Conservation (phyloP, 331 rosid genomes). For the Pyracantha coccinea region DNA sequence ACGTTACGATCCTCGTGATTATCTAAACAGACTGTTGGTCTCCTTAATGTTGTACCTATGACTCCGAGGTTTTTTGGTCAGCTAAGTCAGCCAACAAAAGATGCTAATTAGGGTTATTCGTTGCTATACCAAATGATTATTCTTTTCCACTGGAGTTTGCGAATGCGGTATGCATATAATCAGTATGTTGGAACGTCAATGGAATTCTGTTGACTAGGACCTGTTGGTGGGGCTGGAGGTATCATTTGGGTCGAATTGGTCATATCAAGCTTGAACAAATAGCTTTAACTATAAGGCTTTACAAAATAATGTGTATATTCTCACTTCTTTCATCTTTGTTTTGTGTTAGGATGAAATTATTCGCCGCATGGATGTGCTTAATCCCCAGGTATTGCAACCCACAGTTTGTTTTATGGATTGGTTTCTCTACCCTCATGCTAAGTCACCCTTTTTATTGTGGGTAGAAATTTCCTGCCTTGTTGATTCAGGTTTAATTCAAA, state of each 20-base stretch:
- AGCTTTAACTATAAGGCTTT: neutral
- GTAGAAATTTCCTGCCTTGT: neutral
- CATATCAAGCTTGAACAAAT: neutral
- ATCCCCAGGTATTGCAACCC: slow-evolving; percentile 64
- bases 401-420: neutral
- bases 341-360: slow-evolving; percentile 60
- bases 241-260: neutral
- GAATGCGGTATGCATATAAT: neutral
- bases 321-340: slow-evolving; percentile 18
- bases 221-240: neutral
- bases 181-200: neutral
- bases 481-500: slow-evolving; percentile 17
- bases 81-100: neutral
- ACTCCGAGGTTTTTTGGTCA: neutral
- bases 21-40: neutral
- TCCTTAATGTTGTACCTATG: neutral
- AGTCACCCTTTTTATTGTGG: neutral
- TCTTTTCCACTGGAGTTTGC: neutral
- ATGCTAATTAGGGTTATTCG: neutral
- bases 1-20: slow-evolving; percentile 1
- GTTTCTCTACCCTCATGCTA: neutral
- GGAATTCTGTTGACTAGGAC: neutral
- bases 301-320: slow-evolving; percentile 2
- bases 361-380: slow-evolving; percentile 68
- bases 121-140: neutral